Conservation (phyloP, 1,284 basidiomycete species). For the Cerrena zonata region DNA sequence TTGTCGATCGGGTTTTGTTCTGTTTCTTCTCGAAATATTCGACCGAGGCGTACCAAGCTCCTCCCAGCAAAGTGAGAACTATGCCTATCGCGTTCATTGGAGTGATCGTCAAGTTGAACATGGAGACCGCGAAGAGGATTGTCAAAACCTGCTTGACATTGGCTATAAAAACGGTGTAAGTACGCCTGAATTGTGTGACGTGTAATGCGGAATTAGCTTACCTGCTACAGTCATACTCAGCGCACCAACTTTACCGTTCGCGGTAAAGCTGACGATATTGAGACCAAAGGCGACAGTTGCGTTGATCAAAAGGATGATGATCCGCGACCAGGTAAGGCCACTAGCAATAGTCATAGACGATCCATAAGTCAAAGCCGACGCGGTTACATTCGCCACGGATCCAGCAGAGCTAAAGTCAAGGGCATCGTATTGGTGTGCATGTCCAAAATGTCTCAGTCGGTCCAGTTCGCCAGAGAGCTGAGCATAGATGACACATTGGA, state of each 20-base stretch:
- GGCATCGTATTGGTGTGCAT: background rate
- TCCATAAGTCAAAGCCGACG: background rate
- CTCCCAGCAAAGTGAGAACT: conserved; percentile 73
- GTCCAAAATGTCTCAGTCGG: conserved; percentile 42
- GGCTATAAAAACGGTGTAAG: conserved; percentile 35
- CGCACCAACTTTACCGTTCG: conserved; percentile 83
- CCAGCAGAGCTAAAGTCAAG: background rate
- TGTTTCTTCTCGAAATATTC: conserved; percentile 57
- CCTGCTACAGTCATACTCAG: conserved; percentile 84
- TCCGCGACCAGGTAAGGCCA: conserved; percentile 47
- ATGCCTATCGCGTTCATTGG: conserved; percentile 77
- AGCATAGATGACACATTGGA: conserved; percentile 77
- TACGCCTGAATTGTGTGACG: conserved; percentile 2
- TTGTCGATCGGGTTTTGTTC: background rate
- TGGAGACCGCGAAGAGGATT: conserved; percentile 73
- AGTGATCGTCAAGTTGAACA: conserved; percentile 81
- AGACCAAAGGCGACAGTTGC: conserved; percentile 83
- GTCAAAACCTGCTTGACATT: conserved; percentile 95
- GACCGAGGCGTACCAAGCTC: conserved; percentile 76
- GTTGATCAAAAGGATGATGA: conserved; percentile 64
- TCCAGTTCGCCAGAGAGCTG: conserved; percentile 75
- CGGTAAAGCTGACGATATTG: conserved; percentile 87
- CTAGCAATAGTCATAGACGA: conserved; percentile 30
- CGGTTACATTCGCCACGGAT: background rate
- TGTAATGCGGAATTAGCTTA: conserved; percentile 31